Evolutionary conservation across 208 protist species (phyloP), one percentile per base, ranked within the genome.

Genomic region (Phytomonas francai): DNA sequence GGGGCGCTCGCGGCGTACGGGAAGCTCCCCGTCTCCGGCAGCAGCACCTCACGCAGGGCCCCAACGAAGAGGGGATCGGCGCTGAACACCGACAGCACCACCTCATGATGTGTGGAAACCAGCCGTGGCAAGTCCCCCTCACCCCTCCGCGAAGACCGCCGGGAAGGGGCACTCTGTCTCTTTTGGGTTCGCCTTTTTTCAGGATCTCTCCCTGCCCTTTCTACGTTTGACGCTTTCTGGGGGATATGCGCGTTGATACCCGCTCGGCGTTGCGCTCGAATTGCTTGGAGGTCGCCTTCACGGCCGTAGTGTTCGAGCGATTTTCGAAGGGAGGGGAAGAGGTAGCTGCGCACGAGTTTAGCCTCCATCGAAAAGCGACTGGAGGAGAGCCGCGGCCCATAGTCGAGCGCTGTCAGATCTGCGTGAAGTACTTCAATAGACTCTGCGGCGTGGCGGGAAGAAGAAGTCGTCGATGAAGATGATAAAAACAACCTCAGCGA

Each of bases 371-470:
- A 79, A 33, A 91, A 78, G 25, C 89, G 80, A 56, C 79, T 86
- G 0, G 79, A 80, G 39, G 78, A 73, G 27, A 94, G 72, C 12
- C 78, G 74, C 0, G 86, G 76, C 16, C 67, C 73, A 45, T 89
- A 90, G 77, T 94, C 89, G 57, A 86, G 76, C 30, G 84, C 85
- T 3, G 85, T 90, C 7, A 94, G 39, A 63, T 91, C 83, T 1
- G 69, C 76, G 56, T 92, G 84, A 2, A 67, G 60, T 0, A 94
- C 63, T 51, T 88, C 85, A 51, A 94, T 66, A 12, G 80, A 85
- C 73, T 94, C 89, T 4, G 92, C 84, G 6, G 84, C 60, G 14
- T 36, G 33, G 33, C 8, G 33, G 33, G 3, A 8, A 36, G 33
- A 36, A 36, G 8, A 36, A 36, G 5, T 3, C 3, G 33, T 3